Percentiles rank a stretch among this genome's conserved stretches.
These are phyloP conservation scores for Hyaloperonospora brassicae DNA, from an alignment of 352 stramenopile genomes.

Conservation along the genomic window DNA sequence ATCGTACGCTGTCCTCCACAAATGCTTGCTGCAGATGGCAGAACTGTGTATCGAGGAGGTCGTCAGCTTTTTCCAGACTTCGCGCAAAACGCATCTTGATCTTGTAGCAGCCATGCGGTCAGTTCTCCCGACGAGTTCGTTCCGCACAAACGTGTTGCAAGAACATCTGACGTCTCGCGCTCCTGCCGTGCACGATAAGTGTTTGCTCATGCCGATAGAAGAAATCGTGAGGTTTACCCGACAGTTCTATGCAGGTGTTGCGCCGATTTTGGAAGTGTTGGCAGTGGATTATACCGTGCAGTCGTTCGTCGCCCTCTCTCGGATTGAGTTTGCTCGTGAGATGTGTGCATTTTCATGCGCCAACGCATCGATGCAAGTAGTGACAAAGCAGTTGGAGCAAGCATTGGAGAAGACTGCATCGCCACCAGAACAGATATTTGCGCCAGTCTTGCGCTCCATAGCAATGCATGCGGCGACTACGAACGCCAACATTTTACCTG, in stretches of 20 bases:
- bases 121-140: slow-evolving; percentile 23
- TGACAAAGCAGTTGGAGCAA: slow-evolving; percentile 41
- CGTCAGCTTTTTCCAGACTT: slow-evolving; percentile 26
- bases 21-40: slow-evolving; percentile 21
- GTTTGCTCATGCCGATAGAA: not conserved
- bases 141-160: slow-evolving; percentile 14
- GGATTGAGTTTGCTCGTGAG: slow-evolving; percentile 49
- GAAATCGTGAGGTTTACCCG: slow-evolving; percentile 26
- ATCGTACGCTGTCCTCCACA: slow-evolving; percentile 5
- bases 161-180: slow-evolving; percentile 2
- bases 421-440: slow-evolving; percentile 25
- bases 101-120: slow-evolving; percentile 25
- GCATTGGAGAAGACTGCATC: slow-evolving; percentile 22
- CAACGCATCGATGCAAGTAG: slow-evolving; percentile 32
- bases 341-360: slow-evolving; percentile 17
- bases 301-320: slow-evolving; percentile 26
- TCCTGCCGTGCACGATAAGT: slow-evolving; percentile 3
- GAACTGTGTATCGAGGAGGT: slow-evolving; percentile 27
- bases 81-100: slow-evolving; percentile 9
- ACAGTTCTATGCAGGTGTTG: slow-evolving; percentile 23
- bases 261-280: slow-evolving; percentile 18
- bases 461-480: slow-evolving; percentile 10
- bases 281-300: slow-evolving; percentile 13
- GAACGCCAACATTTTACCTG: slow-evolving; percentile 13
- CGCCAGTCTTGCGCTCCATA: slow-evolving; percentile 25